These are phyloP conservation scores for Daldinia concentrica DNA, from an alignment of 495 filamentous ascomycete genomes.

Conservation along the genomic window DNA sequence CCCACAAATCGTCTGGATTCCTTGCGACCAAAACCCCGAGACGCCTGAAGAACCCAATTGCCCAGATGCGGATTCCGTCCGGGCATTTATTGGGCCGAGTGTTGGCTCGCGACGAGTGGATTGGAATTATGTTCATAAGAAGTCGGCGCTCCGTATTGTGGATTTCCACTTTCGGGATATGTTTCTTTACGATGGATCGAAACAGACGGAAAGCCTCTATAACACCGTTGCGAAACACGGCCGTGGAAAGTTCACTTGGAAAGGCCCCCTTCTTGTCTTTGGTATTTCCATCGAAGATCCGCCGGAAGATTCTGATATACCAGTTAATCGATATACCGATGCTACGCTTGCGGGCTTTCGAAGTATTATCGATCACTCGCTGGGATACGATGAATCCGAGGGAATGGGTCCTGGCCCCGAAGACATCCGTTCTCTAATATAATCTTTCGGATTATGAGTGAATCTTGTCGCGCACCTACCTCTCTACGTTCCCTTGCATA, in stretches of 20 bases:
- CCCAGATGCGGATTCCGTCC: background rate
- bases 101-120: background rate
- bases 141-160: background rate
- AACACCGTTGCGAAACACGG: background rate
- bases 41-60: background rate
- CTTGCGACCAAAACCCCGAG: background rate
- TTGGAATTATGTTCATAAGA: background rate
- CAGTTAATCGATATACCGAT: background rate
- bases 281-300: background rate
- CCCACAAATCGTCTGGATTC: slow-evolving; percentile 12
- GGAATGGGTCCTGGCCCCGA: background rate
- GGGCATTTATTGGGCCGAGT: background rate
- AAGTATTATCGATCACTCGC: background rate
- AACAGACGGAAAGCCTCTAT: background rate
- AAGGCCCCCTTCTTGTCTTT: background rate
- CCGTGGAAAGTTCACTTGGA: background rate
- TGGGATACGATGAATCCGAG: background rate
- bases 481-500: too few species aligned
- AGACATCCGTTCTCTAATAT: too few species aligned
- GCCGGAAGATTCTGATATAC: background rate
- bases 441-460: too few species aligned
- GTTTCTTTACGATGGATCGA: background rate
- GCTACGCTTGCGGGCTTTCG: background rate
- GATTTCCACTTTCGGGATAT: background rate
- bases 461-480: too few species aligned